These are phyloP conservation scores for Medicago truncatula DNA, from an alignment of 306 rosid genomes.

Conservation along the genomic window MtrunA17r5.0-ANR NC_053045.1:6434001-6434500, in stretches of 20 bases:
- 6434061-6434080: slow-evolving; percentile 1
- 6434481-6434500: background rate
- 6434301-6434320: background rate
- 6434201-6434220: slow-evolving; percentile 1
- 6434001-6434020: background rate
- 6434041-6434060: slow-evolving; percentile 26
- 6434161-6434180: slow-evolving; percentile 29
- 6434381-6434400: too few relatives aligned
- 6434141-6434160: slow-evolving; percentile 13
- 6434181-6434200: slow-evolving; percentile 6
- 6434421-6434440: too few relatives aligned
- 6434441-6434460: background rate
- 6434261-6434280: background rate
- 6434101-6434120: slow-evolving; percentile 9
- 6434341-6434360: too few relatives aligned
- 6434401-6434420: background rate
- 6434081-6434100: slow-evolving; percentile 38
- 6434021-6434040: background rate
- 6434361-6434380: too few relatives aligned
- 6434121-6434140: slow-evolving; percentile 25
- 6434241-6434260: background rate
- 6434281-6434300: too few relatives aligned
- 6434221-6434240: background rate
- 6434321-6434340: too few relatives aligned
- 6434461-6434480: background rate